Evolutionary conservation across 1,284 basidiomycete genomes (phyloP), one percentile per base, ranked within the genome.

Genomic region (Melampsora larici-populina): DNA sequence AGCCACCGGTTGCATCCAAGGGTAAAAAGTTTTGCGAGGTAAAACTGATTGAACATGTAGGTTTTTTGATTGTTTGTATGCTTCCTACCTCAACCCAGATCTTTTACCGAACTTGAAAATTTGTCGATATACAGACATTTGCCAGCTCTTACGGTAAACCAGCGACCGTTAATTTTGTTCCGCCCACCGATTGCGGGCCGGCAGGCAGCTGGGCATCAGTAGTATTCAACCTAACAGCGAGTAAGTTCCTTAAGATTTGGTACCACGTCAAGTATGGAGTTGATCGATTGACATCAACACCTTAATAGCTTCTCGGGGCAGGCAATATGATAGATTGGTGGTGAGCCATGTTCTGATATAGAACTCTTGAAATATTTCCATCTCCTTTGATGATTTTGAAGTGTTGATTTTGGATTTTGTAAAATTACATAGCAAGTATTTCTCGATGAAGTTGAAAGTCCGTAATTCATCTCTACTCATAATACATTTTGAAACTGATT

Each of bases 131-230:
- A n/a, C n/a, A 78, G 75, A 70, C 55, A 36, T 78, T 78, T 65
- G 55, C 21, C 11, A 66, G 5, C 24, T 78, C 76, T 18, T 78
- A 36, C 2, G 76, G 76, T 1, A 26, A 66, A 9, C 76, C 76
- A 33, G 76, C 68, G 31, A 55, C 1, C 13, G 36, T 64, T 15
- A 43, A 9, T n/a, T 78, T 40, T 60, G 24, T 26, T 15, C 76
- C 76, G 17, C 76, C 76, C 3, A 55, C 17, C 18, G n/a, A 46
- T n/a, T 78, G 76, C 31, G 76, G 76, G 7, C 11, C 17, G 1
- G 1, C 69, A 64, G 76, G 76, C 6, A 66, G 31, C 55, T 78
- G 76, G 76, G 76, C 76, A 40, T 78, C 76, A 24, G 69, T 78
- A 1, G 68, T 78, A 43, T 78, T 78, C 36, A 71, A 70, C 40